A percentile compares a stretch with the other conserved stretches of the same genome.
These are phyloP conservation scores for Eucalyptus virginea DNA, from an alignment of 345 rosid genomes.

Conservation along the genomic window DNA sequence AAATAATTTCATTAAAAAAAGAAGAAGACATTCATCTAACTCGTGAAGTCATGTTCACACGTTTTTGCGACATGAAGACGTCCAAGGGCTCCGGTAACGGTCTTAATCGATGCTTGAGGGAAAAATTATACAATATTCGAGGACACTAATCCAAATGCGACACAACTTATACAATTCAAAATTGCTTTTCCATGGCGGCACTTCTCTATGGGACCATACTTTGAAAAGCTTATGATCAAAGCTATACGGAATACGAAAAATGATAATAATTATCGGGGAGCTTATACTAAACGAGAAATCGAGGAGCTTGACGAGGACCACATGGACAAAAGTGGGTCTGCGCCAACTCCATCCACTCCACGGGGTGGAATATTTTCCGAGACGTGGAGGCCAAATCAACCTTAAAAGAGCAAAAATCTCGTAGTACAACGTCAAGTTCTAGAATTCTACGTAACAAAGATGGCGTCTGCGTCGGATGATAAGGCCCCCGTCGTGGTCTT, in stretches of 20 bases:
- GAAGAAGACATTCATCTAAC: background rate
- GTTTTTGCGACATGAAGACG: background rate
- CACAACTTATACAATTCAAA: background rate
- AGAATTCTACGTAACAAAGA: background rate
- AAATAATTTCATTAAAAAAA: background rate
- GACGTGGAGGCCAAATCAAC: background rate
- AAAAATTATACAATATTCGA: background rate
- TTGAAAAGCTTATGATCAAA: background rate
- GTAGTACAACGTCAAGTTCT: background rate
- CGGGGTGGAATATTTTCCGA: background rate
- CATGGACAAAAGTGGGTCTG: background rate
- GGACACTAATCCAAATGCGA: background rate
- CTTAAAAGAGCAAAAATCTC: background rate
- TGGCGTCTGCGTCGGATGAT: background rate
- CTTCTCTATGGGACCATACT: background rate
- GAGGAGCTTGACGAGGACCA: background rate
- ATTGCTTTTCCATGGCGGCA: background rate
- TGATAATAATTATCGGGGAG: background rate
- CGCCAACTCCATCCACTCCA: background rate
- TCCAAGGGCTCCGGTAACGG: background rate
- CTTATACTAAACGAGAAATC: background rate
- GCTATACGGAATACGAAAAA: background rate
- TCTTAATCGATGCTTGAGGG: background rate
- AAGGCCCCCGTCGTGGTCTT: background rate
- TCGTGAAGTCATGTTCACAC: background rate